Percentiles rank a stretch among this genome's conserved stretches.
phyloP scores from a whole-genome alignment of 805 yeast genomes.

The Isabelozyma pseudorhagii region DNA sequence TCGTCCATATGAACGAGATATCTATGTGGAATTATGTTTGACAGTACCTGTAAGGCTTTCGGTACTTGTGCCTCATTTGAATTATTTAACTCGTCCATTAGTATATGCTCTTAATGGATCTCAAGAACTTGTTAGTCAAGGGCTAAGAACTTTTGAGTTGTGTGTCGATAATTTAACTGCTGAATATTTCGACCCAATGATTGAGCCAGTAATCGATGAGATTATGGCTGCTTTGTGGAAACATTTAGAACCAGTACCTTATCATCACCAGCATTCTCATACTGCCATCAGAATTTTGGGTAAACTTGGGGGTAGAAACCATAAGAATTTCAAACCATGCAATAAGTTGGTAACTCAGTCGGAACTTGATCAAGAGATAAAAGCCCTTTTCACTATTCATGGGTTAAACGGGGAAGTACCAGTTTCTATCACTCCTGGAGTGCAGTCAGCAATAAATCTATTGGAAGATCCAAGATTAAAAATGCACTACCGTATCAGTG shows the following conservation, averaged over 20 bases:
- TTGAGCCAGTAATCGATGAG: slow-evolving; percentile 93
- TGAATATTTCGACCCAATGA: slow-evolving; percentile 93
- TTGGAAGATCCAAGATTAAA: slow-evolving; percentile 65
- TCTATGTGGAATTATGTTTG: slow-evolving; percentile 90
- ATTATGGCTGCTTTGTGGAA: slow-evolving; percentile 92
- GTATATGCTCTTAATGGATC: slow-evolving; percentile 88
- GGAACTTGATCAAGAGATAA: slow-evolving; percentile 62
- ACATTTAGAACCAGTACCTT: slow-evolving; percentile 87
- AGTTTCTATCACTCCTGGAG: slow-evolving; percentile 78
- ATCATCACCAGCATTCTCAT: slow-evolving; percentile 92
- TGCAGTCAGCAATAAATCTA: slow-evolving; percentile 72
- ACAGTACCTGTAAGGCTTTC: slow-evolving; percentile 95
- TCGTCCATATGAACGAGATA: slow-evolving; percentile 85
- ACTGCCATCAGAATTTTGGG: slow-evolving; percentile 92
- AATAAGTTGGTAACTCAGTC: slow-evolving; percentile 56
- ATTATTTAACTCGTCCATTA: slow-evolving; percentile 84
- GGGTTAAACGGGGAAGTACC: slow-evolving; percentile 62
- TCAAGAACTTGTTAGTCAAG: slow-evolving; percentile 91
- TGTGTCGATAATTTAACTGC: slow-evolving; percentile 97
- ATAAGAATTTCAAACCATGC: slow-evolving; percentile 78
- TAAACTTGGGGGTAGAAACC: slow-evolving; percentile 93
- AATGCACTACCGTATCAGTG: slow-evolving; percentile 68
- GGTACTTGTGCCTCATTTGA: slow-evolving; percentile 88
- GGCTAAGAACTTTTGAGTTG: slow-evolving; percentile 87
- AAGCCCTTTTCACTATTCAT: slow-evolving; percentile 66